Base-by-base conservation (phyloP, 2,329 filamentous ascomycete species). In the Metarhizium humberi region DNA sequence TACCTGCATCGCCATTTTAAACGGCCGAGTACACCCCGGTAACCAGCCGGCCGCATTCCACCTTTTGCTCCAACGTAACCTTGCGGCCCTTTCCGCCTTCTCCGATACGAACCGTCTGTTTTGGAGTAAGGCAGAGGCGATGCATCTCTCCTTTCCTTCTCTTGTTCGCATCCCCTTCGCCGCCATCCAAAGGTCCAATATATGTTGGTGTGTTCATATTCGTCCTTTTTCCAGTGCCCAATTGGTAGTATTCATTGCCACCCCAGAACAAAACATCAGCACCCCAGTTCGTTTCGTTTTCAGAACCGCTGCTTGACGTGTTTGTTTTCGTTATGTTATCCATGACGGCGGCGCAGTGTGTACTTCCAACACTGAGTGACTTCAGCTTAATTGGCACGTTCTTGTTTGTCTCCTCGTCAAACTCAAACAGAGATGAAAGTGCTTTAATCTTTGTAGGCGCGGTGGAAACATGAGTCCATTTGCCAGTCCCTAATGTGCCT, bases 231-330 rank as follows among this genome's bases (percentile, higher is more conserved):
- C 94, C 92, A 0, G 88, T 96, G 13, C 94, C 94, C 30, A 99
- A 81, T 72, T 99, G 94, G 70, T 88, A 96, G 67, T 86, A 82
- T 73, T 97, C 92, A 65, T 97, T 99, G 53, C 90, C 90, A 58
- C 94, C 94, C 90, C 92, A 99, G 77, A 90, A 95, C 1, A 97
- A 69, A 34, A 92, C 85, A 67, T 97, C 94, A 4, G 87, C 84
- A 51, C 94, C 94, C 82, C 86, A 96, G 67, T 94, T 92, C 1
- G 85, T 90, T 64, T 91, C 87, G 60, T 88, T 87, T 45, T 81
- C 74, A 1, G 79, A 78, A 16, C 63, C 75, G 54, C 67, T 71
- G 58, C 63, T 68, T 2, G 78, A 73, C 2, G 85, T 78, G 16
- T 77, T 73, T 6, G 91, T 78, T 53, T 84, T 78, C 1, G 88